A percentile compares a stretch with the other conserved stretches of the same genome.
These are phyloP conservation scores for Quercus phellos DNA, from an alignment of 331 rosid species.

Conservation along the genomic window DNA sequence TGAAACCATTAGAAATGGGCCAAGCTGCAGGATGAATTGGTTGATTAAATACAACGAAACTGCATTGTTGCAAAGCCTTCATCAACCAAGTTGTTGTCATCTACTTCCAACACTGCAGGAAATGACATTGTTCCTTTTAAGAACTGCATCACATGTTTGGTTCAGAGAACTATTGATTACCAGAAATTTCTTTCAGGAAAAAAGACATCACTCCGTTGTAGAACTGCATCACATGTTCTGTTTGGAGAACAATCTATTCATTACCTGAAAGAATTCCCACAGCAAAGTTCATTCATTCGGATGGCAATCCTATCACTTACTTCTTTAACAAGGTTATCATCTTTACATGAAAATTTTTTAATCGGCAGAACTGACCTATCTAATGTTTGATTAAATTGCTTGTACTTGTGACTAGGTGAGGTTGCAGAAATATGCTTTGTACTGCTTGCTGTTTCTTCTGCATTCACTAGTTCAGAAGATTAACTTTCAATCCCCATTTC, in stretches of 20 bases:
- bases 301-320: neutral
- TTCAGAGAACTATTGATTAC: neutral
- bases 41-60: neutral
- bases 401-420: neutral
- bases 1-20: neutral
- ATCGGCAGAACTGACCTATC: neutral
- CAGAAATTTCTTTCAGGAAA: neutral
- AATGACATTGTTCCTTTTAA: neutral
- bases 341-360: neutral
- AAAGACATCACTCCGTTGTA: neutral
- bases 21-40: neutral
- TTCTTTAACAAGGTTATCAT: neutral
- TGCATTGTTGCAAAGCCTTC: neutral
- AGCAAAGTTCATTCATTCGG: neutral
- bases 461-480: too few relatives aligned
- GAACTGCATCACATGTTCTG: neutral
- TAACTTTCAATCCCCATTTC: too few relatives aligned
- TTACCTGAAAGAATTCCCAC: neutral
- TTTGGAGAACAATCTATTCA: neutral
- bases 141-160: neutral
- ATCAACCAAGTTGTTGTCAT: neutral
- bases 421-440: too few relatives aligned
- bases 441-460: too few relatives aligned
- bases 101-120: neutral
- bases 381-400: neutral